Base-by-base conservation (phyloP, 108 stramenopile species). In the Bacterosira constricta region DNA sequence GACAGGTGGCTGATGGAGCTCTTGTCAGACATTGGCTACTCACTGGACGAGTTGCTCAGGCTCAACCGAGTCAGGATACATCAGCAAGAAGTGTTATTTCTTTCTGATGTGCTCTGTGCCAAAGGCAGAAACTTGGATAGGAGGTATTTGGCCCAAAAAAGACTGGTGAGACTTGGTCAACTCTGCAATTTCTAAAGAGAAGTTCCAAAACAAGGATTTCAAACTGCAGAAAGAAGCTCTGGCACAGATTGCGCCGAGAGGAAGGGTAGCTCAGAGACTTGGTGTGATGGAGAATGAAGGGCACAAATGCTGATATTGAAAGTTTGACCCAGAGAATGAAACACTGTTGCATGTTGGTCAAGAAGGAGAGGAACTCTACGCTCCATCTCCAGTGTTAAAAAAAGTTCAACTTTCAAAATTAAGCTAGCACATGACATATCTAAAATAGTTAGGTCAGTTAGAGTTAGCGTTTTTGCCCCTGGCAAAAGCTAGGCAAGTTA, bases 1-100 rank as follows among this genome's bases (percentile, higher is more conserved):
- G 71, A 72, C 17, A 36, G 27, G 36, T 63, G 36, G 52, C 20
- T 72, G 8, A 72, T 72, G 71, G 1, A 1, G 25, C 25, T 20
- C 0, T 63, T 72, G 2, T 9, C 18, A 0, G 1, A 11, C 1
- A 3, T 61, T 6, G 45, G 52, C 4, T 70, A 25, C 39, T 10
- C 25, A 26, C 5, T 0, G 1, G 1, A 51, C 0, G 51, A 42
- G 26, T 11, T 72, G 1, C 3, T 5, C 1, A 34, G 32, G 1
- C 53, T 63, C 9, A 72, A 72, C 39, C 3, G 51, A 27, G 51
- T 53, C 0, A 61, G 47, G n/a, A 20, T 35, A 29, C 25, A 69
- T n/a, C 54, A 45, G 41, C 39, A 58, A 13, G n/a, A n/a, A n/a
- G 67, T 58, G 0, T 10, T 65, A n/a, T 65, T 65, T 35, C 35